Percentiles rank a stretch among this genome's conserved stretches.
Evolutionary conservation across 495 filamentous ascomycete genomes (phyloP).

Genomic region (Lophium mytilinum): DNA sequence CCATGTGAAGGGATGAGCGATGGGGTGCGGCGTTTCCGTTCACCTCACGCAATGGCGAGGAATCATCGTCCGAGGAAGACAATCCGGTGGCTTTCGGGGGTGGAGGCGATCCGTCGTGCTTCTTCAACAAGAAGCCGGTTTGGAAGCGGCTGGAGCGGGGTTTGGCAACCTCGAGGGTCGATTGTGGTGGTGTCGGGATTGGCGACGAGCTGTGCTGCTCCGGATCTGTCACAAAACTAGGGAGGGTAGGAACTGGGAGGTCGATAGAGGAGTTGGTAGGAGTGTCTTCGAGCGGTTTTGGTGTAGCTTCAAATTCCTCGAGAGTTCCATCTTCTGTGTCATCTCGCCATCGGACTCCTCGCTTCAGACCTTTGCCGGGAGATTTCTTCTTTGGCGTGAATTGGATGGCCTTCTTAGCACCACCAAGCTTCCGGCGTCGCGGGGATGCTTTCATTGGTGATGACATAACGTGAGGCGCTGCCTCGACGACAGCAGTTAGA

Average conservation of each 20-base stretch:
- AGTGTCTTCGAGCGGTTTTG: slow-evolving; percentile 49
- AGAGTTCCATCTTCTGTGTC: slow-evolving; percentile 74
- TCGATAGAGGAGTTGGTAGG: slow-evolving; percentile 46
- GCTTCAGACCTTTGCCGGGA: slow-evolving; percentile 50
- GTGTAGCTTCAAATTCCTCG: slow-evolving; percentile 84
- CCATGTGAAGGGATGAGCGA: slow-evolving; percentile 42
- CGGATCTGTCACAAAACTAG: slow-evolving; percentile 3
- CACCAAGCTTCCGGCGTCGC: slow-evolving; percentile 60
- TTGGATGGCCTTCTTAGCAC: slow-evolving; percentile 66
- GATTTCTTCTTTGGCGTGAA: slow-evolving; percentile 81
- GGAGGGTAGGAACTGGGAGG: slow-evolving; percentile 24
- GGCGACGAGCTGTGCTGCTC: slow-evolving; percentile 49
- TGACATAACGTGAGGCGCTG: slow-evolving; percentile 36
- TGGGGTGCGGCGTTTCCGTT: slow-evolving; percentile 52
- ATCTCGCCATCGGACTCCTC: slow-evolving; percentile 85
- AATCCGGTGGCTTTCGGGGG: slow-evolving; percentile 30
- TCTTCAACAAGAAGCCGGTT: slow-evolving; percentile 81
- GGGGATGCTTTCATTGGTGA: slow-evolving; percentile 69
- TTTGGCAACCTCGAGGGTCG: slow-evolving; percentile 42
- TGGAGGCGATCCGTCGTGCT: slow-evolving; percentile 46
- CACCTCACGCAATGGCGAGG: slow-evolving; percentile 59
- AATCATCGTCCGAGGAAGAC: slow-evolving; percentile 50
- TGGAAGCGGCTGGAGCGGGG: slow-evolving; percentile 67
- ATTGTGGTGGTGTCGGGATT: slow-evolving; percentile 39
- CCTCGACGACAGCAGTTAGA: slow-evolving; percentile 17